Conservation (phyloP, 768 basidiomycete species). For the Gloeophyllum trabeum region DNA sequence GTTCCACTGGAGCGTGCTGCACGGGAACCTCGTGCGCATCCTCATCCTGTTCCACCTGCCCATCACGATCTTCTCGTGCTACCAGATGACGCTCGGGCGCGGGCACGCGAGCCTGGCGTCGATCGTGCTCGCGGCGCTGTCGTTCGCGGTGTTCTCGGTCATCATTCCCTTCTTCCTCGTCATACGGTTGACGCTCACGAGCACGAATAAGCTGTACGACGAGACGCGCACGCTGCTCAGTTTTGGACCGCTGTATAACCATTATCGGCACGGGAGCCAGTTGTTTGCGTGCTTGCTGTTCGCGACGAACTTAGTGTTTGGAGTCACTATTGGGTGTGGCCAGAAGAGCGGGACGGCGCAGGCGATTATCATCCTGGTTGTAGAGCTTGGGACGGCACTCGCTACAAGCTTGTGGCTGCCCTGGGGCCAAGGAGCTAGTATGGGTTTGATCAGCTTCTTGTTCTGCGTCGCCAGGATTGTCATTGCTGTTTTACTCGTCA, state of each 20-base stretch:
- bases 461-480: slow-evolving; percentile 88
- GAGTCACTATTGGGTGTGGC: slow-evolving; percentile 79
- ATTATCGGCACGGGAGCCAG: slow-evolving; percentile 86
- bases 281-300: slow-evolving; percentile 79
- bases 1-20: slow-evolving; percentile 71
- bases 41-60: slow-evolving; percentile 92
- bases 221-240: slow-evolving; percentile 87
- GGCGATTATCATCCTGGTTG: slow-evolving; percentile 78
- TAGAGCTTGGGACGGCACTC: slow-evolving; percentile 80
- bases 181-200: slow-evolving; percentile 66
- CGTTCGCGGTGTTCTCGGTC: slow-evolving; percentile 73
- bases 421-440: slow-evolving; percentile 93
- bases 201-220: slow-evolving; percentile 87
- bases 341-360: slow-evolving; percentile 89
- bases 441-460: slow-evolving; percentile 92
- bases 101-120: slow-evolving; percentile 42
- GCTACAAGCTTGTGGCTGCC: slow-evolving; percentile 92
- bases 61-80: slow-evolving; percentile 84
- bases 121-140: slow-evolving; percentile 69
- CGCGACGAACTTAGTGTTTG: slow-evolving; percentile 71
- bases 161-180: slow-evolving; percentile 66
- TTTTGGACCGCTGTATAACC: slow-evolving; percentile 89
- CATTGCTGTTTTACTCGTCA: slow-evolving; percentile 81
- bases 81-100: slow-evolving; percentile 61
- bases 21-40: slow-evolving; percentile 87